Evolutionary conservation across 805 yeast species (phyloP), one percentile per base, ranked within the genome.

Genomic region (Schizosaccharomyces octosporus): DNA sequence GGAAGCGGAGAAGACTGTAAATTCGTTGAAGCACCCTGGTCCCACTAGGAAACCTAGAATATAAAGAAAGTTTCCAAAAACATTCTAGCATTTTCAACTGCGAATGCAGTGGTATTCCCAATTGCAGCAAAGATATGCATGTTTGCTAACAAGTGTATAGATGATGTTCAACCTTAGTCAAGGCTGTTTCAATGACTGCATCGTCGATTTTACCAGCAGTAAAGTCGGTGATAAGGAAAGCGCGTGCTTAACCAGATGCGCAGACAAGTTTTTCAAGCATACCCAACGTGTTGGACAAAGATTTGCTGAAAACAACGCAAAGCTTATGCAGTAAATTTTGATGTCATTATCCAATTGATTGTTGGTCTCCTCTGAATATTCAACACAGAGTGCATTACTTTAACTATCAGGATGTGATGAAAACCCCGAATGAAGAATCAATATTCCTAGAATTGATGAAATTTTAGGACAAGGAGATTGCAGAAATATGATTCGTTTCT

Each of bases 211-310:
- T 81, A 93, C 99, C 63, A 87, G 97, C 55, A 82, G 84, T 71
- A 81, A 82, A 70, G 79, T 93, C 71, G 83, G 95, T 64, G 73
- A 81, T 69, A 87, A 85, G 77, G 99, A 93, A 74, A 82, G 81
- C 66, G 69, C 81, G 31, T 93, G 99, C 76, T 80, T 93, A 64
- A 77, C 81, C 78, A 85, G 85, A 74, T 93, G 99, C 73, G 84
- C 96, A 60, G 97, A 90, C 74, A 93, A 93, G 78, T 93, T 93
- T 81, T 80, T 93, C 77, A 93, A 93, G 73, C 97, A 90, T 78
- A 82, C 90, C 73, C 98, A 93, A 77, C 84, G 99, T 73, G 95
- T 93, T 63, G 99, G 98, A 57, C 90, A 85, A 75, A 83, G 97
- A 76, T 93, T 93, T 42, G 51, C 45, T 5, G 61, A 60, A 61